Evolutionary conservation across 2,329 filamentous ascomycete species (phyloP).

Genomic region (Aspergillus persii): DNA sequence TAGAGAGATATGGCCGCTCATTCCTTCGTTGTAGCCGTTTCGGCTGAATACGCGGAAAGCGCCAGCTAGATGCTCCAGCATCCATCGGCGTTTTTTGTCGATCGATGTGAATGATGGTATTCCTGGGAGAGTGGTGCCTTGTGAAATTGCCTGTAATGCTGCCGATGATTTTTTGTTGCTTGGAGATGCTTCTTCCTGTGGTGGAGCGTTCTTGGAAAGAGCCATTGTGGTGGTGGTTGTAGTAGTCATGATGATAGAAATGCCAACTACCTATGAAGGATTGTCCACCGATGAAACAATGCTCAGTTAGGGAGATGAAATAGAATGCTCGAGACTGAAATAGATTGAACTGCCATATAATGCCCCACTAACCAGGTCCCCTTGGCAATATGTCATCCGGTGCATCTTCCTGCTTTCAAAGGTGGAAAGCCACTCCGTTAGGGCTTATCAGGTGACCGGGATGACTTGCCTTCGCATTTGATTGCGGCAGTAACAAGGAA

Average conservation of each 20-base stretch:
- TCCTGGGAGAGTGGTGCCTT: not conserved
- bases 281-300: no score
- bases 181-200: not conserved
- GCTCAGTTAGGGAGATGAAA: no score
- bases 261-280: no score
- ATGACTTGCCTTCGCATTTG: not conserved
- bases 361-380: no score
- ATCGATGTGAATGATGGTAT: not conserved
- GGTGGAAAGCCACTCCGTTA: not conserved
- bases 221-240: not conserved
- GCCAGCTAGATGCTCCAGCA: slow-evolving; percentile 42
- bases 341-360: no score
- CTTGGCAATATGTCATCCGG: no score
- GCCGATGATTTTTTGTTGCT: not conserved
- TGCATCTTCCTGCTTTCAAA: no score
- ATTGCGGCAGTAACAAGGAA: no score
- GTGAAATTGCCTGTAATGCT: not conserved
- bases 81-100: not conserved
- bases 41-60: slow-evolving; percentile 32
- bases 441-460: not conserved
- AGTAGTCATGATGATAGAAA: not conserved
- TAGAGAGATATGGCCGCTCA: slow-evolving; percentile 46
- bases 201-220: not conserved
- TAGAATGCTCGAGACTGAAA: no score
- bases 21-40: slow-evolving; percentile 17